phyloP scores from a whole-genome alignment of 208 protist genomes.

The Trypanosoma theileri region DNA sequence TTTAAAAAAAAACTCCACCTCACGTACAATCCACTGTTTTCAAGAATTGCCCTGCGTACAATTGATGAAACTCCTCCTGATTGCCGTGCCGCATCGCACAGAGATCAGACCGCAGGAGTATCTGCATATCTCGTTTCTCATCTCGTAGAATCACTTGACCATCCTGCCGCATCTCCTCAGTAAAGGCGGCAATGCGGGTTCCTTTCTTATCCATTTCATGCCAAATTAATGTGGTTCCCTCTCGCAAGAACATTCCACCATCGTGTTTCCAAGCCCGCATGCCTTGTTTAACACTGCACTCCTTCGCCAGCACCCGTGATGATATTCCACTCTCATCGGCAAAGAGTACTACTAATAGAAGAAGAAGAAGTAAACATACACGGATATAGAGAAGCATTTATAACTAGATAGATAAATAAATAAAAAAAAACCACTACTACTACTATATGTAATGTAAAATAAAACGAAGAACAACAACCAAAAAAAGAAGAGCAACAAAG shows the following conservation, averaged over 20 bases:
- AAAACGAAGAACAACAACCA: neutral
- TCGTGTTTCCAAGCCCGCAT: constrained; percentile 67
- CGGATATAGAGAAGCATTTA: no score
- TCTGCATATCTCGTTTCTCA: constrained; percentile 34
- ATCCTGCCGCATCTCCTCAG: constrained; percentile 34
- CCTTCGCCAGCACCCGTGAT: constrained; percentile 39
- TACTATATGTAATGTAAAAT: neutral
- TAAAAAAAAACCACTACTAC: no score
- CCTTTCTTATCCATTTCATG: constrained; percentile 50
- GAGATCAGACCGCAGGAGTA: constrained; percentile 61
- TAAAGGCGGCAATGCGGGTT: constrained; percentile 34
- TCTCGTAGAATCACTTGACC: constrained; percentile 50
- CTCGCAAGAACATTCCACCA: constrained; percentile 58
- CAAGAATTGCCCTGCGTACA: constrained; percentile 68
- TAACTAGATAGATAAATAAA: no score
- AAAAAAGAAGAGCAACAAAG: constrained; percentile 14
- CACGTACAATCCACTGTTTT: constrained; percentile 67
- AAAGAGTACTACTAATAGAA: constrained; percentile 19
- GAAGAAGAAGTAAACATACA: neutral
- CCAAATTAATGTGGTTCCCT: constrained; percentile 32
- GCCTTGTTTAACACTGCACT: constrained; percentile 33
- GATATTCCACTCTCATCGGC: neutral
- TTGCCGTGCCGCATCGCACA: constrained; percentile 43
- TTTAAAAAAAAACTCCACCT: constrained; percentile 2
- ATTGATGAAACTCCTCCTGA: constrained; percentile 61